A percentile compares a stretch with the other conserved stretches of the same genome.
Evolutionary conservation across 805 yeast species (phyloP).

Genomic region (Ogataea nitratoaversa): DNA sequence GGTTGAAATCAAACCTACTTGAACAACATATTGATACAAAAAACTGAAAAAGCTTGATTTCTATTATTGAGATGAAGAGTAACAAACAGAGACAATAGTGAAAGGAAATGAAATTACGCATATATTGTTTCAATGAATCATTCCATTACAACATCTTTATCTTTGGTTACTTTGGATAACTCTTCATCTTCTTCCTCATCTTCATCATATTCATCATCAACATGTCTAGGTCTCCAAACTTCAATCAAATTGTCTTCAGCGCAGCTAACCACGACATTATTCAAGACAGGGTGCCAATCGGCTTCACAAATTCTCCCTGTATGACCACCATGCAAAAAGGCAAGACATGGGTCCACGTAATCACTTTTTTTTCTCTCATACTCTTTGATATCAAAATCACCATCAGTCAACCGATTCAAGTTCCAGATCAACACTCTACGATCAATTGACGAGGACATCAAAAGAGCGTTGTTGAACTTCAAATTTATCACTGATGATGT

Average conservation of each 20-base stretch:
- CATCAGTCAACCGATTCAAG: constrained; percentile 51
- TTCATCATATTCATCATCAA: constrained; percentile 35
- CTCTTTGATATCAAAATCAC: constrained; percentile 50
- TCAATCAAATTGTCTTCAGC: constrained; percentile 76
- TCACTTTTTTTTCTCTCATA: constrained; percentile 48
- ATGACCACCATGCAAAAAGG: constrained; percentile 86
- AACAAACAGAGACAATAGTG: no score
- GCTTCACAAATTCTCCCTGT: constrained; percentile 63
- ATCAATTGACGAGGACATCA: constrained; percentile 61
- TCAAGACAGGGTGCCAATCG: constrained; percentile 59
- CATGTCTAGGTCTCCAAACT: constrained; percentile 66
- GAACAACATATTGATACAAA: neutral
- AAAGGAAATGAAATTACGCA: no score
- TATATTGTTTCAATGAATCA: constrained; percentile 28
- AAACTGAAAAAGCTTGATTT: constrained; percentile 11
- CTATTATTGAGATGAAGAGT: no score
- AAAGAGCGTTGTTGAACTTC: constrained; percentile 42
- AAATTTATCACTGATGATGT: constrained; percentile 50
- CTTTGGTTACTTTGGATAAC: constrained; percentile 16
- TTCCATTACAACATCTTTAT: constrained; percentile 29
- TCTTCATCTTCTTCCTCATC: constrained; percentile 34
- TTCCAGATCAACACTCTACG: constrained; percentile 77
- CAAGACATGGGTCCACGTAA: constrained; percentile 70
- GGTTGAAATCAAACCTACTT: neutral
- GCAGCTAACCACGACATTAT: constrained; percentile 57